These are phyloP conservation scores for Hypoxylon fragiforme DNA, from an alignment of 495 filamentous ascomycete genomes.

Conservation along the genomic window DNA sequence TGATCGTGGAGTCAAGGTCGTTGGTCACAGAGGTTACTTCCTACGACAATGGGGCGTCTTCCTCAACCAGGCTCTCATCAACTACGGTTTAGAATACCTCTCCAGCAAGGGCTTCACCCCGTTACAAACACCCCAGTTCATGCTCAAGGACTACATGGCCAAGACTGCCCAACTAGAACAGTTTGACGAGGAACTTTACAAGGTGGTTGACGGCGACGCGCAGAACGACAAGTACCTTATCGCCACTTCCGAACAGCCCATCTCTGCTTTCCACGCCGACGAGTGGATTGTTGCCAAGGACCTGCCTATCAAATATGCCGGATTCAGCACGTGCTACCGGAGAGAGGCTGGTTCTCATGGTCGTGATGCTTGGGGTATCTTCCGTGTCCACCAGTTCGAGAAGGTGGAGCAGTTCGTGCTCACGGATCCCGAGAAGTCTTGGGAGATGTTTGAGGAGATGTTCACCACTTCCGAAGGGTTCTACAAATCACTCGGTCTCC, in stretches of 20 bases:
- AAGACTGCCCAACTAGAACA: constrained; percentile 97
- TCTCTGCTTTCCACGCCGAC: constrained; percentile 87
- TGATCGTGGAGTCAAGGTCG: constrained; percentile 90
- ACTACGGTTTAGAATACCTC: constrained; percentile 91
- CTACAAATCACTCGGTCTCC: constrained; percentile 84
- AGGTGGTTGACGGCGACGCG: constrained; percentile 85
- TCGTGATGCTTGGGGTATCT: constrained; percentile 97
- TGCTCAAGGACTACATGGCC: constrained; percentile 96
- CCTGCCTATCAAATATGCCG: constrained; percentile 75
- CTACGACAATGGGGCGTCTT: constrained; percentile 89
- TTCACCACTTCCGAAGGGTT: constrained; percentile 88
- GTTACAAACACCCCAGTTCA: constrained; percentile 92
- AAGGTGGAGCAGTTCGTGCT: constrained; percentile 97
- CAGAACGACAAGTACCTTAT: constrained; percentile 95
- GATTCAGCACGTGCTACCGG: constrained; percentile 91
- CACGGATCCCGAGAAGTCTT: constrained; percentile 91
- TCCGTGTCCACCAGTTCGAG: constrained; percentile 97
- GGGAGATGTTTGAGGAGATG: constrained; percentile 93
- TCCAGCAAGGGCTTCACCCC: constrained; percentile 76
- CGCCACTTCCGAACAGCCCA: constrained; percentile 93
- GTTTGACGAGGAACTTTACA: constrained; percentile 97
- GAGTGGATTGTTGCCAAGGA: constrained; percentile 89
- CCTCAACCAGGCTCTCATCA: constrained; percentile 86
- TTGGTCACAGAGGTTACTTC: constrained; percentile 94
- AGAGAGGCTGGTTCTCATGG: constrained; percentile 93